Evolutionary conservation across 805 yeast species (phyloP).

Genomic region (Allodekkera sacchari): DNA sequence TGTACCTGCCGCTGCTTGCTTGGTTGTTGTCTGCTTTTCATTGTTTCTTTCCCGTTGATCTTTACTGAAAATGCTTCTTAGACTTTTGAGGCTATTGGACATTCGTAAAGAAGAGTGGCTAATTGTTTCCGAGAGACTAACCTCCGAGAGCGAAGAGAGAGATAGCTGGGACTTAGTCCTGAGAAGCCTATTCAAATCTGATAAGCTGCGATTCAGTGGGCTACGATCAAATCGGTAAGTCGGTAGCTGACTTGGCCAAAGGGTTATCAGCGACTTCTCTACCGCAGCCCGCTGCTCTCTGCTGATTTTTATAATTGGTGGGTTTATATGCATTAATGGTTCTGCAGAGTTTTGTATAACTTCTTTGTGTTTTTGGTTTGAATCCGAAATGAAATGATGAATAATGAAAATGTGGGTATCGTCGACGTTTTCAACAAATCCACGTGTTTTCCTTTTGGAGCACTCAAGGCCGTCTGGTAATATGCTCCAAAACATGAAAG

Average conservation of each 20-base stretch:
- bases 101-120: no score
- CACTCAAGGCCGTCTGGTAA: conserved; percentile 5
- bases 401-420: conserved; percentile 1
- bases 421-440: not conserved
- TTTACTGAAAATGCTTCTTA: no score
- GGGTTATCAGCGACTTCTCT: not conserved
- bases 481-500: not conserved
- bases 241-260: conserved; percentile 3
- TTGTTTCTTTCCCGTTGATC: no score
- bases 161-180: no score
- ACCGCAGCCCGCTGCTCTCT: conserved; percentile 1
- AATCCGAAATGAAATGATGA: conserved; percentile 3
- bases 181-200: no score
- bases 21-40: no score
- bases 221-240: conserved; percentile 1
- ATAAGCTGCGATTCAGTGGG: not conserved
- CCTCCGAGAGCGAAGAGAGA: no score
- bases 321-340: not conserved
- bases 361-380: not conserved
- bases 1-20: no score
- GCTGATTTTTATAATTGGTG: not conserved
- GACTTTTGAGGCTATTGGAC: no score
- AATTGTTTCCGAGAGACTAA: no score
- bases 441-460: conserved; percentile 1
- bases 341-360: conserved; percentile 1